Percentiles rank a stretch among this genome's conserved stretches.
Conservation (phyloP, 305 asterid species). For the Nicotiana rustica region DNA sequence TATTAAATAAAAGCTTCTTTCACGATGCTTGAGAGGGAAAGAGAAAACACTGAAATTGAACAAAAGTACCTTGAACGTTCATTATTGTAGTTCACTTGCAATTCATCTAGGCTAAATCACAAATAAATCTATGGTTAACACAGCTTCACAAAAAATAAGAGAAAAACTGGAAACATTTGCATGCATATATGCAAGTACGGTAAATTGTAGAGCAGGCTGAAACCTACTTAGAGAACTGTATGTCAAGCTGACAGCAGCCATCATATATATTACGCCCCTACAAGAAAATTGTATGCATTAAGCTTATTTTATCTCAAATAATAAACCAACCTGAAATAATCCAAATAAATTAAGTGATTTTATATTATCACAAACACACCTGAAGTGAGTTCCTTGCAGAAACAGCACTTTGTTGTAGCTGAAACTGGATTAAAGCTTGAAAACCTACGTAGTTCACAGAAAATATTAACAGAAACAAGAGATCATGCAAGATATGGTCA, state of each 20-base stretch:
- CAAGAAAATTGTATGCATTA: constrained; percentile 34
- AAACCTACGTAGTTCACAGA: constrained; percentile 66
- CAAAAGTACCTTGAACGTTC: constrained; percentile 87
- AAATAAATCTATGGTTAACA: constrained; percentile 41
- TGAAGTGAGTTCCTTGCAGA: constrained; percentile 89
- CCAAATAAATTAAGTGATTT: constrained; percentile 10
- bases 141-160: constrained; percentile 30
- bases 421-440: constrained; percentile 93
- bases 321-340: background rate
- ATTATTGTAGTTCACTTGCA: constrained; percentile 92
- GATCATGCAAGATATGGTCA: background rate
- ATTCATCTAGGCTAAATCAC: constrained; percentile 84
- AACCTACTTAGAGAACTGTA: constrained; percentile 92
- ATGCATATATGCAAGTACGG: background rate
- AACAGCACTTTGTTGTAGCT: constrained; percentile 74
- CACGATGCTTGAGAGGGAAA: background rate
- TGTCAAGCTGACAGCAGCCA: constrained; percentile 98
- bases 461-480: constrained; percentile 16
- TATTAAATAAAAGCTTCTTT: constrained; percentile 4
- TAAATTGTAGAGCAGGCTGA: constrained; percentile 8
- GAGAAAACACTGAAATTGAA: background rate
- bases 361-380: constrained; percentile 47
- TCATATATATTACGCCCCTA: constrained; percentile 96
- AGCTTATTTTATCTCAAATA: constrained; percentile 26
- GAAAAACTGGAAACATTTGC: constrained; percentile 31